phyloP scores from a whole-genome alignment of 1,284 basidiomycete species.

The Waitea zeae region DNA sequence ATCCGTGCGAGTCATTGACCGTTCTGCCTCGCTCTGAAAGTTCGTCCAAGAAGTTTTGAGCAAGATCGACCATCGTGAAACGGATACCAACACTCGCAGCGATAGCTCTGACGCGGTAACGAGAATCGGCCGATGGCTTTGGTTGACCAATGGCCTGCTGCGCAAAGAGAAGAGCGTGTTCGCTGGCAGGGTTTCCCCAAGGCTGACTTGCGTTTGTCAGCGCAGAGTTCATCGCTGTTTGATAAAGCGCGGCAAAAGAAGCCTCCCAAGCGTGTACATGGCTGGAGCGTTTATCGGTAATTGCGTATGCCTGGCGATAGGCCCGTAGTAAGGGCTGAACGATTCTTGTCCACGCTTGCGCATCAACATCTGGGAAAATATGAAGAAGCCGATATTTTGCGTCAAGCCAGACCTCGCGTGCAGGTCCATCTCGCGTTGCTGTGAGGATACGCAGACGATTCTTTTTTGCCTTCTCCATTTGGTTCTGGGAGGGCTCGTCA shows the following conservation, averaged over 20 bases:
- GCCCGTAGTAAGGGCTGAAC: conserved; percentile 14
- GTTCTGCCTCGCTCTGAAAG: conserved; percentile 6
- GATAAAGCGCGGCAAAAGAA: conserved; percentile 27
- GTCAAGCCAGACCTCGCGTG: too few relatives aligned
- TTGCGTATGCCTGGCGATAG: conserved; percentile 18
- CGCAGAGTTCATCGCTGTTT: conserved; percentile 23
- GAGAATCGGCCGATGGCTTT: conserved; percentile 31
- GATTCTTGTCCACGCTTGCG: conserved; percentile 18
- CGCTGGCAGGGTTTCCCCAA: conserved; percentile 20
- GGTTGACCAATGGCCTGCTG: conserved; percentile 31
- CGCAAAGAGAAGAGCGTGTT: conserved; percentile 28
- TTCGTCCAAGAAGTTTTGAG: conserved; percentile 9
- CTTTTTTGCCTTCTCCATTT: conserved; percentile 4
- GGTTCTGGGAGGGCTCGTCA: conserved; percentile 1
- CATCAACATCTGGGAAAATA: conserved; percentile 14
- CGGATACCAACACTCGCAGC: conserved; percentile 27
- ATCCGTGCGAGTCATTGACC: conserved; percentile 10
- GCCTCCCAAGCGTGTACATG: conserved; percentile 35
- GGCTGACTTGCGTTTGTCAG: conserved; percentile 16
- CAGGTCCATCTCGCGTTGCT: conserved; percentile 3
- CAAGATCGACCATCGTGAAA: conserved; percentile 21
- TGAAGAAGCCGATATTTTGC: conserved; percentile 14
- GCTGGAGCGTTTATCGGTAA: conserved; percentile 25
- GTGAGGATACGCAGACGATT: conserved; percentile 2
- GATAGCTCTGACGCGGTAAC: conserved; percentile 37